Base-by-base conservation (phyloP, 2,329 filamentous ascomycete genomes). In the Sclerotinia subarctica region DNA sequence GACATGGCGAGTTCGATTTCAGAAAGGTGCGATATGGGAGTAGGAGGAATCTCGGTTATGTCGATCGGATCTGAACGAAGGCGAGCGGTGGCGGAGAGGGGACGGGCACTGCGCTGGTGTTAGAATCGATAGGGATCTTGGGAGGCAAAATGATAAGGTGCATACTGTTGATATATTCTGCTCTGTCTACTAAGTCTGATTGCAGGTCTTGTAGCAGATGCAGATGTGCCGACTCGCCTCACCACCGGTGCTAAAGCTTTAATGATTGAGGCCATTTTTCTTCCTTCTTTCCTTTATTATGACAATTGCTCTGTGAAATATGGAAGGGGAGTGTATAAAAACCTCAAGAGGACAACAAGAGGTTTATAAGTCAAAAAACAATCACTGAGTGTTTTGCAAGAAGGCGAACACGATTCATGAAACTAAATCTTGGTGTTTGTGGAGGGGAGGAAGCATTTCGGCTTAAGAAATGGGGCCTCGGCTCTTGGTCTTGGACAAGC, bases 1-100 rank as follows among this genome's bases (percentile, higher is more conserved):
- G 89, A 87, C 91, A 99, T 96, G 76, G 95, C 87, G 19, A 86
- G 77, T 81, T 99, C 95, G 69, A 91, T 89, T 81, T 99, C 95
- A 74, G 92, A 96, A 72, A 97, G 84, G 80, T 96, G 93, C 54
- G 91, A 91, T 81, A 99, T 97, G 64, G 95, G 95, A 7, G 94
- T 97, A 0, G 95, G 94, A 0, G 90, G 89, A 72, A 97, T 85
- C 59, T 91, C 88, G 70, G 89, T 85, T 75, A 96, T 88, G 79
- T 95, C 85, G 69, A 82, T 75, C 60, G 78, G 76, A 70, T 85
- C 32, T 72, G 83, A 82, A 73, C 82, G 84, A 73, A 84, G 84
- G 70, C 81, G 78, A 56, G 83, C 73, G 0, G 89, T 90, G 60
- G 84, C 84, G 49, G 88, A 90, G 68, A 93, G 84, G 26, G 83